Percentiles rank a stretch among this genome's conserved stretches.
Conservation (phyloP, 768 basidiomycete genomes). For the Melanogaster broomeanus region DNA sequence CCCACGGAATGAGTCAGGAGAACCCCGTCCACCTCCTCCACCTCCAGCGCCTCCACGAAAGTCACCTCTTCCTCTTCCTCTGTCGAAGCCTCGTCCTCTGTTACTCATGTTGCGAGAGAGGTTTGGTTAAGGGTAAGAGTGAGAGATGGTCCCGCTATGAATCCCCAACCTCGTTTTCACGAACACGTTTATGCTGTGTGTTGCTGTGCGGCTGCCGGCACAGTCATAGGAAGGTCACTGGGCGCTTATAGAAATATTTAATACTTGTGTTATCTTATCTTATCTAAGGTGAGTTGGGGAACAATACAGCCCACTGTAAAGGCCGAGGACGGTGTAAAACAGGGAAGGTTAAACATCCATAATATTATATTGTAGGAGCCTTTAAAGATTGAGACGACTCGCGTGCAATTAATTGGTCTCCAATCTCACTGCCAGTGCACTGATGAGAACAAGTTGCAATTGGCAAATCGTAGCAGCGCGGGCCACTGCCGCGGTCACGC, state of each 20-base stretch:
- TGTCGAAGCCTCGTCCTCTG: conserved; percentile 42
- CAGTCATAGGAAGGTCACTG: too few species aligned
- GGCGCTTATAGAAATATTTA: too few species aligned
- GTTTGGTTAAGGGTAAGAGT: not conserved
- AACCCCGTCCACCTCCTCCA: conserved; percentile 36
- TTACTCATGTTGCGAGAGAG: conserved; percentile 30
- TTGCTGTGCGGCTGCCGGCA: conserved; percentile 19
- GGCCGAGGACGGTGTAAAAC: too few species aligned
- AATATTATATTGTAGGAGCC: too few species aligned
- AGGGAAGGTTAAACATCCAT: too few species aligned
- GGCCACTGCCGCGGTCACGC: too few species aligned
- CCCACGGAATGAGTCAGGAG: conserved; percentile 22
- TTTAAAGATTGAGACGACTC: too few species aligned
- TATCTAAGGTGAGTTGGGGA: conserved; percentile 9
- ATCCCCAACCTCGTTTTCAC: not conserved
- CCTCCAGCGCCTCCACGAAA: conserved; percentile 27
- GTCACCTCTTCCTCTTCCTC: conserved; percentile 41
- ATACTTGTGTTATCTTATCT: conserved; percentile 25
- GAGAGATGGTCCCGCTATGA: not conserved
- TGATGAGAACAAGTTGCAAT: too few species aligned
- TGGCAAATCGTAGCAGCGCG: too few species aligned
- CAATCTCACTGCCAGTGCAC: too few species aligned
- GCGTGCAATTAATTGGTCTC: too few species aligned
- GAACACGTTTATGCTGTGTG: conserved; percentile 12
- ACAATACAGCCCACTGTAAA: too few species aligned